Base-by-base conservation (phyloP, 305 asterid genomes). In the Fraxinus platypoda region DNA sequence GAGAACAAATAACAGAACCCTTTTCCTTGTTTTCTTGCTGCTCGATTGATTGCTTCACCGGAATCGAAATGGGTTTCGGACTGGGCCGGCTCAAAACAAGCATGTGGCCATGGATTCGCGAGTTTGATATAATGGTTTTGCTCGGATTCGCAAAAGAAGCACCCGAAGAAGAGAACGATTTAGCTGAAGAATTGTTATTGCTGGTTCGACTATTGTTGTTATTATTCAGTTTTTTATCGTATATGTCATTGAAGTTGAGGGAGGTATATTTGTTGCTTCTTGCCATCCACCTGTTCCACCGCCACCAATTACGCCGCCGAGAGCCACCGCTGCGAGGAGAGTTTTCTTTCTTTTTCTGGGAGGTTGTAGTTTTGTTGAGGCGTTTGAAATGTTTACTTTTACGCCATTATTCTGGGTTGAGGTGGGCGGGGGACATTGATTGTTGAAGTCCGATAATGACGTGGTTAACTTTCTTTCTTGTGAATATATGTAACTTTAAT, bases 51-150 rank as follows among this genome's bases (percentile, higher is more conserved):
- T 81, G 84, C 26, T 83, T 87, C 78, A 79, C 90, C 1, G 91
- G 91, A 68, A 81, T 37, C 71, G 88, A 73, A 4, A 90, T 85
- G 80, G 94, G 92, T 52, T 90, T 93, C 30, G 95, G 92, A 0
- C 92, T 78, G 46, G 94, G 94, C 25, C 94, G 92, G 87, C 87
- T 93, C 86, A 93, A 81, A 33, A 93, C 97, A 79, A 93, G 94
- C 97, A 93, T 93, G 46, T 93, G 91, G 30, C 97, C 95, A 90
- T 93, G 97, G 88, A 91, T 93, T 76, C 94, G 90, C 2, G 97
- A 90, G 81, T 91, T 93, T 1, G 97, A 81, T 11, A 87, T 28
- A 8, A 70, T 77, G 34, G 90, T 82, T 72, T 90, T 92, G 78
- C 77, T 81, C 82, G 85, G 89, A 86, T 85, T 88, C 7, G 86